Conservation (phyloP, 2,329 filamentous ascomycete species). For the Alternaria sp. region DNA sequence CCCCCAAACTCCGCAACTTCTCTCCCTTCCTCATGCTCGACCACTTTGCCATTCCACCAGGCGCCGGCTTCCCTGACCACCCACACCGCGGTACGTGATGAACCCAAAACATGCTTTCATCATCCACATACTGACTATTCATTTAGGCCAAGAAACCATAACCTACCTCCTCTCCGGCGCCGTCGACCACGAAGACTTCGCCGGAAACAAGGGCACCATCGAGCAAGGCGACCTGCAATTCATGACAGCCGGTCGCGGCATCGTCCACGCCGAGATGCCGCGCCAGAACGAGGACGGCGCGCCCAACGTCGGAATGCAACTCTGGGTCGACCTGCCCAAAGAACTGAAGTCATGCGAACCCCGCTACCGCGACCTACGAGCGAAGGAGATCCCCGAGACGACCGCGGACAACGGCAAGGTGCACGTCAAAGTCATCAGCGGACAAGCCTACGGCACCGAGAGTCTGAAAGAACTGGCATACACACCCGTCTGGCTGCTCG, state of each 20-base stretch:
- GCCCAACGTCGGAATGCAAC: conserved; percentile 84
- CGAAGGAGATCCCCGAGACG: conserved; percentile 78
- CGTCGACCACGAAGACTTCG: conserved; percentile 92
- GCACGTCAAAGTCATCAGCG: conserved; percentile 87
- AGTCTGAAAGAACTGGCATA: conserved; percentile 90
- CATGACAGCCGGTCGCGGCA: conserved; percentile 92
- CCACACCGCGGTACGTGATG: conserved; percentile 66
- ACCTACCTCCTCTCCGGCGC: conserved; percentile 87
- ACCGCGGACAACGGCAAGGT: conserved; percentile 75
- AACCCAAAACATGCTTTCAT: too few relatives aligned
- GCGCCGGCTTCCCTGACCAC: conserved; percentile 90
- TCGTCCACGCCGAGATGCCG: conserved; percentile 97
- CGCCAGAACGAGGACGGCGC: conserved; percentile 75
- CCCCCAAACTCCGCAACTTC: conserved; percentile 80
- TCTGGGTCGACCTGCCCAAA: conserved; percentile 91
- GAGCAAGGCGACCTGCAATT: conserved; percentile 91
- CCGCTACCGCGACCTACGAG: conserved; percentile 84
- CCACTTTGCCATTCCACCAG: conserved; percentile 78
- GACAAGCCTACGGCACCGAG: conserved; percentile 82
- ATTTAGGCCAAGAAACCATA: conserved; percentile 73
- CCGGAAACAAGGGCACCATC: conserved; percentile 83
- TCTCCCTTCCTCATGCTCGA: conserved; percentile 96
- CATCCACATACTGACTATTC: too few relatives aligned
- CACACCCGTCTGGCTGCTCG: conserved; percentile 95
- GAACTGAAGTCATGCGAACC: conserved; percentile 88